phyloP scores from a whole-genome alignment of 805 yeast species.

The Starmerella geochares region DNA sequence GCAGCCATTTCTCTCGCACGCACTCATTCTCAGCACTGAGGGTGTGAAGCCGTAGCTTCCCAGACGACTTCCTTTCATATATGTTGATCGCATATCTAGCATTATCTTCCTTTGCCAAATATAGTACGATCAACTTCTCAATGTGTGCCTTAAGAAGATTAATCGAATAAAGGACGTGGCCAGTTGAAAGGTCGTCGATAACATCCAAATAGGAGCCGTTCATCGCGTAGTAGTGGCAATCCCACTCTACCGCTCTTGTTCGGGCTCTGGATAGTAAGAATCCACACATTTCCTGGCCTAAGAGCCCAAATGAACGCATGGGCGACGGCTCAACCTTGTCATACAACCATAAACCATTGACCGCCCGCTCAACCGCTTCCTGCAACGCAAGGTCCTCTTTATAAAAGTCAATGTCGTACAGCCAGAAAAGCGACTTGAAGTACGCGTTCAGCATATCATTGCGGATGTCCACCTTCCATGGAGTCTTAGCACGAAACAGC shows the following conservation, averaged over 20 bases:
- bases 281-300: constrained; percentile 11
- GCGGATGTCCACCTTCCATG: constrained; percentile 55
- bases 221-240: constrained; percentile 1
- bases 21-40: constrained; percentile 14
- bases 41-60: neutral
- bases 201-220: constrained; percentile 15
- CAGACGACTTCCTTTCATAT: neutral
- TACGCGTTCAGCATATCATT: constrained; percentile 47
- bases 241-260: constrained; percentile 1
- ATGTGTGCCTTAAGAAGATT: constrained; percentile 6
- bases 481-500: constrained; percentile 49
- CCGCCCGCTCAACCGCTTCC: constrained; percentile 1
- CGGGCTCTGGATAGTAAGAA: constrained; percentile 4
- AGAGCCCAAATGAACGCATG: neutral
- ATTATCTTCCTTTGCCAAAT: constrained; percentile 12
- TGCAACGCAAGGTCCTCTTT: neutral
- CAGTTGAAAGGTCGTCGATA: neutral
- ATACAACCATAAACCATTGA: constrained; percentile 10
- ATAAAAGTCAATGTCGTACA: neutral
- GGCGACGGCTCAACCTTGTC: constrained; percentile 11
- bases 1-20: constrained; percentile 12
- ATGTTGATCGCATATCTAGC: constrained; percentile 15
- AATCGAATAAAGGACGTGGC: neutral
- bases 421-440: constrained; percentile 16
- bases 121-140: neutral